Percentiles rank a stretch among this genome's conserved stretches.
Evolutionary conservation across 257 asterid genomes (phyloP).

Genomic region (Solanum chiquidenum): DNA sequence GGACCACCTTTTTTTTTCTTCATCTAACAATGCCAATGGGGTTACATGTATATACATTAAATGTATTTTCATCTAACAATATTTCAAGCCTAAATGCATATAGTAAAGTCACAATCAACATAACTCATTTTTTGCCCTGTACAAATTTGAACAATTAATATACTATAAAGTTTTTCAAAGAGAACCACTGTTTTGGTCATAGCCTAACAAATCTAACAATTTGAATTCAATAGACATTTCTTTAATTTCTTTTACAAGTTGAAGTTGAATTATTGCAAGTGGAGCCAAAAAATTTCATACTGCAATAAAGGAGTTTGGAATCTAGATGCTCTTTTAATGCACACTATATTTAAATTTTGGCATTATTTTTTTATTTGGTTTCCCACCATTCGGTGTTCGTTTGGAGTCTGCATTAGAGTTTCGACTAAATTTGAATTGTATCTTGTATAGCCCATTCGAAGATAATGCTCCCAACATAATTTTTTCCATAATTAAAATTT

Average conservation of each 20-base stretch:
- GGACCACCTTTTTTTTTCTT: not conserved
- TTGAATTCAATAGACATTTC: not conserved
- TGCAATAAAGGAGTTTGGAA: not conserved
- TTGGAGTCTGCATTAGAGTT: accelerated
- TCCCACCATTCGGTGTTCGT: accelerated
- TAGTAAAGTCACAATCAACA: not conserved
- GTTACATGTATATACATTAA: not conserved
- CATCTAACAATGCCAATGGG: not conserved
- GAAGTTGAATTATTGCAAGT: not conserved
- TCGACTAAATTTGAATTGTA: accelerated
- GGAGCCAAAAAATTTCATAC: not conserved
- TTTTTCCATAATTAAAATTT: no score
- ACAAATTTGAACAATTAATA: not conserved
- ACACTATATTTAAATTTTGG: not conserved
- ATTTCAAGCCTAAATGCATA: not conserved
- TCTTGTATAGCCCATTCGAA: accelerated
- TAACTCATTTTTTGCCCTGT: not conserved
- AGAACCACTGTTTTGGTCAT: not conserved
- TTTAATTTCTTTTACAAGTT: not conserved
- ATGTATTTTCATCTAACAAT: not conserved
- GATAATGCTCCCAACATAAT: accelerated
- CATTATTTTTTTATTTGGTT: not conserved
- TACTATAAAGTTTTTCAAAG: not conserved
- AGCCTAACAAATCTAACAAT: not conserved
- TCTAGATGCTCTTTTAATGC: not conserved